Conservation (phyloP, 2,329 filamentous ascomycete species). For the Fusarium nodosum region DNA sequence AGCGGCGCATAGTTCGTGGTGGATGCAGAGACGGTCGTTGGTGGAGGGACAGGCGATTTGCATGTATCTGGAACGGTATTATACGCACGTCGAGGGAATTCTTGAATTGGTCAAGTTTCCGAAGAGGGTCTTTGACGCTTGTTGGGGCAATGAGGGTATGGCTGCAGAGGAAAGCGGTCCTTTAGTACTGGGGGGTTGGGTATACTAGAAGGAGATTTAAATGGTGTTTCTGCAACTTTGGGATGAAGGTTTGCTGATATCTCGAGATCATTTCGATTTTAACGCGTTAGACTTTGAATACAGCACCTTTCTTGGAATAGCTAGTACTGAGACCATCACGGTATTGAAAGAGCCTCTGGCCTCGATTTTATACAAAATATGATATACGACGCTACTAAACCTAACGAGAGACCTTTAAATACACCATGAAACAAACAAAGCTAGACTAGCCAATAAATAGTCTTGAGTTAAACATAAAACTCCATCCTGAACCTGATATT, state of each 20-base stretch:
- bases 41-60: constrained; percentile 66
- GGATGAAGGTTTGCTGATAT: not conserved
- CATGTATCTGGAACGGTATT: constrained; percentile 52
- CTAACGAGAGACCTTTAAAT: constrained; percentile 32
- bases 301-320: not conserved
- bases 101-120: constrained; percentile 39
- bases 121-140: constrained; percentile 32
- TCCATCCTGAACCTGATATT: constrained; percentile 31
- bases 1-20: constrained; percentile 60
- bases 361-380: not conserved
- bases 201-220: not conserved
- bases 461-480: constrained; percentile 17
- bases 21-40: constrained; percentile 60
- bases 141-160: not conserved
- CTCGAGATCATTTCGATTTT: not conserved
- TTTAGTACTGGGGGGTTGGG: not conserved
- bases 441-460: constrained; percentile 12
- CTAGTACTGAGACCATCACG: not conserved
- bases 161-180: not conserved
- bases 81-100: constrained; percentile 22
- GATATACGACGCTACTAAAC: constrained; percentile 8
- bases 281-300: not conserved
- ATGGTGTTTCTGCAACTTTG: not conserved
- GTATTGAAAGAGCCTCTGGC: not conserved
- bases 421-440: constrained; percentile 1